These are phyloP conservation scores for Aspergillus steynii DNA, from an alignment of 495 filamentous ascomycete species.

Conservation along the genomic window DNA sequence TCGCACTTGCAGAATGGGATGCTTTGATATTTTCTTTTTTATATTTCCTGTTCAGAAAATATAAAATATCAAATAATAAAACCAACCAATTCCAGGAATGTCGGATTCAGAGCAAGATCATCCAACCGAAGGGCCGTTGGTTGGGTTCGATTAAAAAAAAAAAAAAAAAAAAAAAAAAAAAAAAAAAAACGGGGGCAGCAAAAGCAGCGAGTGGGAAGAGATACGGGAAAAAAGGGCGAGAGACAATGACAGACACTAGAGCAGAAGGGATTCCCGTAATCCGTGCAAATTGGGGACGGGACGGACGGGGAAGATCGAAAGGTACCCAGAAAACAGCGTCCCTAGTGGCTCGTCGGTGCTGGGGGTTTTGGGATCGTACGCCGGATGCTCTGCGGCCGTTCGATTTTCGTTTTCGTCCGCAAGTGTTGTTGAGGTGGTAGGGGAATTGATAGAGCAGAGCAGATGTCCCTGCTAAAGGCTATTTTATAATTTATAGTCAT, in stretches of 20 bases:
- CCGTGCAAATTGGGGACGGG: slow-evolving; percentile 18
- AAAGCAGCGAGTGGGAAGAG: neutral
- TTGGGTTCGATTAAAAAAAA: neutral
- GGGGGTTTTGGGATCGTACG: no score
- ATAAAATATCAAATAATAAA: neutral
- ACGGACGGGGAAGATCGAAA: slow-evolving; percentile 20
- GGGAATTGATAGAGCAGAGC: no score
- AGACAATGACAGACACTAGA: slow-evolving; percentile 10
- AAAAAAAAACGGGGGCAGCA: neutral
- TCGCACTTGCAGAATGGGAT: neutral
- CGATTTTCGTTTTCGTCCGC: no score
- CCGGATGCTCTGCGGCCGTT: no score
- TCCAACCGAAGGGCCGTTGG: neutral
- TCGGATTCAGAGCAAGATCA: no score
- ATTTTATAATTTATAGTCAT: no score
- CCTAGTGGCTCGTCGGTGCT: slow-evolving; percentile 11
- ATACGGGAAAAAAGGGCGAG: slow-evolving; percentile 7
- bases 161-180: no score
- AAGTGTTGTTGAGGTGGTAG: no score
- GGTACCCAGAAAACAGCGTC: slow-evolving; percentile 16
- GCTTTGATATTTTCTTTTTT: neutral
- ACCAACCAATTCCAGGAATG: neutral
- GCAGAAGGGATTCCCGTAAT: slow-evolving; percentile 19
- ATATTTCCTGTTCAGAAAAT: neutral
- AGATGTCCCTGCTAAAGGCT: no score